These are phyloP conservation scores for Hanseniaspora jakobsenii DNA, from an alignment of 805 yeast species.

Conservation along the genomic window DNA sequence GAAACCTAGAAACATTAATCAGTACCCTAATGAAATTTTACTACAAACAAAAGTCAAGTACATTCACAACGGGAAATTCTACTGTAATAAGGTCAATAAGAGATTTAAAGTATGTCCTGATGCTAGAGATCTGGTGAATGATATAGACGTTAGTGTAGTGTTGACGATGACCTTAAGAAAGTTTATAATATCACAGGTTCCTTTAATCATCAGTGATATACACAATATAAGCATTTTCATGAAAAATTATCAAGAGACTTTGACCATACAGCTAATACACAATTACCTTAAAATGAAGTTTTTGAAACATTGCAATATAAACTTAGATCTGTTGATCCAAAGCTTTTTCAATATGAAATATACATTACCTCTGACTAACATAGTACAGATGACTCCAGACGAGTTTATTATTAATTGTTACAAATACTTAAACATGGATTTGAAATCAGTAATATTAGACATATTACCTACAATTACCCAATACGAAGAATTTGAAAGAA, in stretches of 20 bases:
- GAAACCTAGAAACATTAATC: background rate
- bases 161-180: constrained; percentile 4
- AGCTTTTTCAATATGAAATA: constrained; percentile 10
- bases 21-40: constrained; percentile 5
- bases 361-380: constrained; percentile 2
- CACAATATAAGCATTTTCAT: constrained; percentile 7
- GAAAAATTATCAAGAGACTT: constrained; percentile 3
- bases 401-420: constrained; percentile 3
- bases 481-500: background rate
- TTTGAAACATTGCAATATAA: background rate
- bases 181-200: background rate
- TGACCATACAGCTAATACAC: constrained; percentile 8
- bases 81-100: background rate
- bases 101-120: background rate
- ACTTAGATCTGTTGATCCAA: constrained; percentile 3
- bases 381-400: constrained; percentile 13
- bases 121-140: background rate
- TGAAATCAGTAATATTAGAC: background rate
- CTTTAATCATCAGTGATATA: constrained; percentile 9
- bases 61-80: background rate
- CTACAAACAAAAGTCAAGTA: background rate
- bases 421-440: background rate
- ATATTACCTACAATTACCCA: background rate
- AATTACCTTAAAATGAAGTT: constrained; percentile 9
- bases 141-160: background rate